Base-by-base conservation (phyloP, 2,329 filamentous ascomycete genomes). In the Zymoseptoria ardabiliae region DNA sequence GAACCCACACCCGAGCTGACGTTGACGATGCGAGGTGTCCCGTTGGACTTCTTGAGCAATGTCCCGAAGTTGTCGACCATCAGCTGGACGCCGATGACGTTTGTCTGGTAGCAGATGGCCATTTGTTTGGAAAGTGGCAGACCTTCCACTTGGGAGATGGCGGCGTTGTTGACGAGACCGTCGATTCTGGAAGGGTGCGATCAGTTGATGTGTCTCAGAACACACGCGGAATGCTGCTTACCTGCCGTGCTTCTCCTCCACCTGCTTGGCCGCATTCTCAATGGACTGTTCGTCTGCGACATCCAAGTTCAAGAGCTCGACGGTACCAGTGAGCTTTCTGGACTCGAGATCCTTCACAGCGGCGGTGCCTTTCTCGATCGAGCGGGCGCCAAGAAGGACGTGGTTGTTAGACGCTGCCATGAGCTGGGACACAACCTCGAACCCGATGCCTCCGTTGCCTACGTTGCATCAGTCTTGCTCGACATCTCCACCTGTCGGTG, bases 401-500 rank as follows among this genome's bases (percentile, higher is more conserved):
- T 79, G 73, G 17, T 57, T 57, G 62, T 75, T 75, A 11, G 64
- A 62, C n/a, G 60, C 63, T 17, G 72, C 61, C 6, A 77, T 71
- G 3, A 76, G 71, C 25, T 73, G 69, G 56, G 72, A 66, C 11
- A 73, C 73, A 6, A 78, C 71, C 58, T 77, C 77, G 58, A 75
- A 74, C 30, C 79, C 79, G 35, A 82, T 78, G 57, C 79, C 79
- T 56, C 73, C 74, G 63, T 78, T 82, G 45, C 62, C 66, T 62
- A 50, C 6, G 50, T 1, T 8, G 7, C 13, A 19, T 58, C 19
- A 57, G 53, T 22, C n/a, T 22, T 7, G n/a, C 21, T 56, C 5
- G 17, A 35, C 25, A 30, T n/a, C 11, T 4, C 22, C 23, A 11
- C 19, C 4, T 22, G 17, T 9, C 4, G 8, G 30, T n/a, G 13